Percentiles rank a stretch among this genome's conserved stretches.
phyloP scores from a whole-genome alignment of 345 rosid species.

The Corymbia maculata region DNA sequence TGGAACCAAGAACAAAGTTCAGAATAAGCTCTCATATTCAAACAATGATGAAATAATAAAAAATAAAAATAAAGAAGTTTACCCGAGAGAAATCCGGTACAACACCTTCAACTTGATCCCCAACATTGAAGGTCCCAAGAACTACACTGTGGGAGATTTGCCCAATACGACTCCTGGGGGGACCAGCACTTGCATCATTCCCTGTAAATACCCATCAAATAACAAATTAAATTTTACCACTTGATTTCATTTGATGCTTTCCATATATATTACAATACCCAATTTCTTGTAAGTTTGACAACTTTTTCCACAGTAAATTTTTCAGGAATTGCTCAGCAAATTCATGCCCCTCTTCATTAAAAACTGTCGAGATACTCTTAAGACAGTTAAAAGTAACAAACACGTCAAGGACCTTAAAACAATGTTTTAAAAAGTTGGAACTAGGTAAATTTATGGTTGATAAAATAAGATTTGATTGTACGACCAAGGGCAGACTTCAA shows the following conservation, averaged over 20 bases:
- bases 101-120: conserved; percentile 68
- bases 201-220: conserved; percentile 29
- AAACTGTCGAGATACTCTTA: not conserved
- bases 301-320: not conserved
- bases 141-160: conserved; percentile 82
- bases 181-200: conserved; percentile 39
- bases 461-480: not conserved
- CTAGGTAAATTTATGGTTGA: not conserved
- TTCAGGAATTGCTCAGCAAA: not conserved
- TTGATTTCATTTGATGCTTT: not conserved
- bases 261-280: not conserved
- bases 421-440: not conserved
- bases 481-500: not conserved
- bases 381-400: not conserved
- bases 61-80: not conserved
- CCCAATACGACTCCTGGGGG: conserved; percentile 43
- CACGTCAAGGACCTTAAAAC: not conserved
- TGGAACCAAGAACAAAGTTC: not conserved
- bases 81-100: conserved; percentile 67
- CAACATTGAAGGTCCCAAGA: conserved; percentile 75
- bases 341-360: not conserved
- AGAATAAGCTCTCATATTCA: not conserved
- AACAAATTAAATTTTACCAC: not conserved
- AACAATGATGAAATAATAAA: not conserved
- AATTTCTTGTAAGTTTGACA: not conserved